Evolutionary conservation across 352 stramenopile species (phyloP), one percentile per base, ranked within the genome.

Genomic region (Phytophthora foliorum): DNA sequence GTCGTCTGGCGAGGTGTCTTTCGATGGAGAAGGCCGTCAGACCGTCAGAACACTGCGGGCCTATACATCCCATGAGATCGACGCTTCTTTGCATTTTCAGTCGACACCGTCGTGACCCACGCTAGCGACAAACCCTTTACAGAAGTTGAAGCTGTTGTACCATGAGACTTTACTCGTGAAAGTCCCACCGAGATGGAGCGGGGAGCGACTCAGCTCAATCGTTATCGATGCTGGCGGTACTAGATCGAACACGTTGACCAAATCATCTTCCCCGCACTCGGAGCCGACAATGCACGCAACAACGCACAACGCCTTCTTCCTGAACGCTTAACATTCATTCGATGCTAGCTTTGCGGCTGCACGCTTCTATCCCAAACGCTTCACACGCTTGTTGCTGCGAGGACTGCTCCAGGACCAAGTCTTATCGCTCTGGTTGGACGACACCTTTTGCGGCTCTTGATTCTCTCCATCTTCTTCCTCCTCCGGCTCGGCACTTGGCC

Each of bases 371-470:
- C n/a, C 52, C 25, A 48, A 42, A n/a, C 53, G 67, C 16, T 74
- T 74, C 10, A 70, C 31, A 27, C 67, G 45, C 10, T 74, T 74
- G 36, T 70, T 74, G 53, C 60, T 69, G 25, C 44, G 50, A 1
- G 60, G 58, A 22, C 51, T 70, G 54, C 44, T 57, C 54, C 46
- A 63, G 9, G 52, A 46, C 25, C 51, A 42, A 4, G 32, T 32
- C 31, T 61, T 67, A 31, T 67, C 64, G 13, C 44, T 42, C 14
- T 34, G 25, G 29, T 36, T 51, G 42, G 31, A 42, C 16, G 65
- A 39, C 44, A 78, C 60, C 53, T 78, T 64, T 34, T 81, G 77
- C 14, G 77, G 74, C 16, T 82, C 69, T 44, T 41, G 32, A 13
- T 57, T 65, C 36, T 71, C 66, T 24, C n/a, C 42, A 6, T 75